phyloP scores from a whole-genome alignment of 352 stramenopile species.

The Phytopythium cucurbitacearum region DNA sequence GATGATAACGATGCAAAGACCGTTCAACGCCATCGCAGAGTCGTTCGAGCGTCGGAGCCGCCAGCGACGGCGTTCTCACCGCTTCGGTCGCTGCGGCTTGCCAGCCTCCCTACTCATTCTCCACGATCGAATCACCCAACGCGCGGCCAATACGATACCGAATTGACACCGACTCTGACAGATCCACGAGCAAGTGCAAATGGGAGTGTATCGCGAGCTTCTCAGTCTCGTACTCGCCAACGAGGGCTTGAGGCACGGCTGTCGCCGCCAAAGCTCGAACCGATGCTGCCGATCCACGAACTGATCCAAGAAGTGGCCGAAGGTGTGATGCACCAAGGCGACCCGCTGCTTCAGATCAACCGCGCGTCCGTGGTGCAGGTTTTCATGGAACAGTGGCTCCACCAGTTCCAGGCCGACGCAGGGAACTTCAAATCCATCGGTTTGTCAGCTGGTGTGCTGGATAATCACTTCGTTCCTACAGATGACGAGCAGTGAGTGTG shows the following conservation, averaged over 20 bases:
- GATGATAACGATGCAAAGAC: background rate
- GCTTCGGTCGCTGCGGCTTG: slow-evolving; percentile 36
- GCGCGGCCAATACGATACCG: background rate
- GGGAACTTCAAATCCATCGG: slow-evolving; percentile 61
- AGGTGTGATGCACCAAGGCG: slow-evolving; percentile 27
- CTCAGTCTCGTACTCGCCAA: background rate
- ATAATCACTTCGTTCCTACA: background rate
- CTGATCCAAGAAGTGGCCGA: slow-evolving; percentile 50
- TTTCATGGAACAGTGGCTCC: slow-evolving; percentile 63
- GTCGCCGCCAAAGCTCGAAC: background rate
- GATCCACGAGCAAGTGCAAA: background rate
- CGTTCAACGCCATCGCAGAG: background rate
- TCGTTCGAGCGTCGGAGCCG: slow-evolving; percentile 4
- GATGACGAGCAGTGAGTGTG: background rate
- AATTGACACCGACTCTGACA: background rate
- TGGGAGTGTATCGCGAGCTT: background rate
- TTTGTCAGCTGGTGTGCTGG: slow-evolving; percentile 6
- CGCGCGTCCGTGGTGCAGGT: slow-evolving; percentile 45
- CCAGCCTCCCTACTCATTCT: slow-evolving; percentile 8
- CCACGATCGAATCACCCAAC: slow-evolving; percentile 4
- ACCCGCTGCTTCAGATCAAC: slow-evolving; percentile 47
- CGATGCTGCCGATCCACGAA: slow-evolving; percentile 37
- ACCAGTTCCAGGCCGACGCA: slow-evolving; percentile 46
- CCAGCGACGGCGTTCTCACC: slow-evolving; percentile 24
- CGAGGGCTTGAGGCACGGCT: background rate